Base-by-base conservation (phyloP, 2,329 filamentous ascomycete genomes). In the Domatiomyces catenatus region DNA sequence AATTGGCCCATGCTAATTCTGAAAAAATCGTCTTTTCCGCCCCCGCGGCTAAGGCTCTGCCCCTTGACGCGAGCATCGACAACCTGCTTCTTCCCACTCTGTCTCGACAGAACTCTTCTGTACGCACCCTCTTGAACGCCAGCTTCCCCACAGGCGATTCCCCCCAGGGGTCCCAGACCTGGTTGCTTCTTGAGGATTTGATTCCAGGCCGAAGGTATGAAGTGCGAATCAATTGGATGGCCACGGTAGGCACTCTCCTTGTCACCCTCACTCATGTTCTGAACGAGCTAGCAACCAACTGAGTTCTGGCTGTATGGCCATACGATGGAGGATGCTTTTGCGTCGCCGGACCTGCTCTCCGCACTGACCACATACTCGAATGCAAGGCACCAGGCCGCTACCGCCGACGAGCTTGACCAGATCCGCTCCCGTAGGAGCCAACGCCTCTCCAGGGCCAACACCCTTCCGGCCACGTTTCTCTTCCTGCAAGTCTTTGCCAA, bases 21-120 rank as follows among this genome's bases (percentile, higher is more conserved):
- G 92, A 96, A 66, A 98, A 98, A 69, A 74, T 78, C 59, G 86
- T 96, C 61, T 96, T 98, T 70, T 71, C 83, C 36, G 87, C 79
- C 19, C 88, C 89, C 8, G 63, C 69, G 28, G 66, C 72, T 28
- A 66, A 78, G 60, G 66, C 72, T 50, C 67, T 84, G 45, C 76
- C 82, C 36, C 64, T 71, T 48, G 73, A 71, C 58, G 76, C 75
- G 52, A 75, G 69, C 49, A 66, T 86, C 47, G 72, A 77, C 52
- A 71, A 77, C 60, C 71, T 89, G 39, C 73, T 75, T 46, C 73
- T 93, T 50, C 71, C 77, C 56, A 67, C 72, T n/a, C 73, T 94
- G 48, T 80, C 79, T 2, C 81, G 80, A 3, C 63, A 67, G 22
- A 66, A 67, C 48, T 69, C 69, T 53, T 69, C 76, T 8, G 66